Base-by-base conservation (phyloP, 1,139 yeast genomes). In the Kodamaea ohmeri region DNA sequence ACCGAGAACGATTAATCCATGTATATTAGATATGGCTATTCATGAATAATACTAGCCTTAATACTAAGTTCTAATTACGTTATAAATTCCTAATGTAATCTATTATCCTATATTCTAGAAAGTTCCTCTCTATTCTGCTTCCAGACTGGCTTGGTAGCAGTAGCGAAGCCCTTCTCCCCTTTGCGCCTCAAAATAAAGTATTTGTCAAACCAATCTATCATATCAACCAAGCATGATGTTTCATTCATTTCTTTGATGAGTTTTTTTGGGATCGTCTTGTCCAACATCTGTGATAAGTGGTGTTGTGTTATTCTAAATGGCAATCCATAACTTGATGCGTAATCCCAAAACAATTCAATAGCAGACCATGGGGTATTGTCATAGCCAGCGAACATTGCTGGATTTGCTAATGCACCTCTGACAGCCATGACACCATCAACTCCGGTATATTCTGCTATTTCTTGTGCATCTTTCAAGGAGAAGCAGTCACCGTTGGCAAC, bases 401-500 rank as follows among this genome's bases (percentile, higher is more conserved):
- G 98, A 54, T 92, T 92, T 22, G 77, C 68, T 38, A 92, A 66
- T 3, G 88, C 68, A 0, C 98, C 98, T 47, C 98, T 67, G 1
- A 88, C 98, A 1, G 97, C 85, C 98, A 92, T 92, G 5, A 92
- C 85, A 5, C 97, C 98, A 55, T 88, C 94, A 24, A 80, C 89
- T 1, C 84, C 84, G 0, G 97, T 89, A 34, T 58, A 58, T 13
- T 74, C 66, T 0, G 78, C 78, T 22, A 90, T 89, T 16, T 59
- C 57, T 24, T 66, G 50, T 16, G 86, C 82, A 56, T 88, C 96
- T 12, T 68, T 66, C 24, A 79, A 63, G 1, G 76, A 60, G 51
- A 84, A 85, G 50, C 96, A 92, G 60, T 94, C 98, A 8, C 98
- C 98, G 54, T 94, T 94, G 2, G 98, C 97, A 11, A 92, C 83